phyloP scores from a whole-genome alignment of 2,329 filamentous ascomycete genomes.

The Periconia sp. region DNA sequence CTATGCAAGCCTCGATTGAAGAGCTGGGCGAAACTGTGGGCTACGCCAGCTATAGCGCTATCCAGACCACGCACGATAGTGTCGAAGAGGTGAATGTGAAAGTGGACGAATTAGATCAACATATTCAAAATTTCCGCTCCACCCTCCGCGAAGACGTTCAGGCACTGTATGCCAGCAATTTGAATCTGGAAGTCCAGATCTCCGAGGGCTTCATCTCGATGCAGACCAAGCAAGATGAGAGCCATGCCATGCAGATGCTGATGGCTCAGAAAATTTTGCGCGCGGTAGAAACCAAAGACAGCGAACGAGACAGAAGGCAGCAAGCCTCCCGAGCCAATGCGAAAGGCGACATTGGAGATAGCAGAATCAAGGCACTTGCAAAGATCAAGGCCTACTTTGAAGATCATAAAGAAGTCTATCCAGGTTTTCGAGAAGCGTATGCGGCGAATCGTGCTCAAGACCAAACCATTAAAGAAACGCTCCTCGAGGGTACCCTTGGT shows the following conservation, averaged over 20 bases:
- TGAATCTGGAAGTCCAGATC: background rate
- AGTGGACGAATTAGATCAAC: conserved; percentile 7
- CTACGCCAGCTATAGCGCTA: conserved; percentile 12
- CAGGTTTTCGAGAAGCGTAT: background rate
- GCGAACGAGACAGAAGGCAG: background rate
- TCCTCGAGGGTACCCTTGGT: conserved; percentile 34
- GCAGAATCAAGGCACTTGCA: conserved; percentile 13
- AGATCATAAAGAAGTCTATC: background rate
- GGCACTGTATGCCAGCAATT: too few relatives aligned
- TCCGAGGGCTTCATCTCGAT: background rate
- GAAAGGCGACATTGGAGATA: conserved; percentile 16
- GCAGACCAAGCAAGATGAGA: background rate
- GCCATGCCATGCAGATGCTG: background rate
- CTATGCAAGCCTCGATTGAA: conserved; percentile 17
- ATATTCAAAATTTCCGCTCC: background rate
- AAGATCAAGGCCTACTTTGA: conserved; percentile 27
- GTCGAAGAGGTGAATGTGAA: background rate
- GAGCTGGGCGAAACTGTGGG: conserved; percentile 16
- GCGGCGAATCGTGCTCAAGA: background rate
- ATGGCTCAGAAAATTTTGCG: background rate
- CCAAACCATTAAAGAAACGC: conserved; percentile 34
- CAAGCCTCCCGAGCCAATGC: conserved; percentile 7
- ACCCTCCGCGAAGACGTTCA: background rate
- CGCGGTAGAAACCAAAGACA: background rate
- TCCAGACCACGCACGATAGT: conserved; percentile 7